Evolutionary conservation across 441 rosid species (phyloP).

Genomic region (Populus hybrid): DNA sequence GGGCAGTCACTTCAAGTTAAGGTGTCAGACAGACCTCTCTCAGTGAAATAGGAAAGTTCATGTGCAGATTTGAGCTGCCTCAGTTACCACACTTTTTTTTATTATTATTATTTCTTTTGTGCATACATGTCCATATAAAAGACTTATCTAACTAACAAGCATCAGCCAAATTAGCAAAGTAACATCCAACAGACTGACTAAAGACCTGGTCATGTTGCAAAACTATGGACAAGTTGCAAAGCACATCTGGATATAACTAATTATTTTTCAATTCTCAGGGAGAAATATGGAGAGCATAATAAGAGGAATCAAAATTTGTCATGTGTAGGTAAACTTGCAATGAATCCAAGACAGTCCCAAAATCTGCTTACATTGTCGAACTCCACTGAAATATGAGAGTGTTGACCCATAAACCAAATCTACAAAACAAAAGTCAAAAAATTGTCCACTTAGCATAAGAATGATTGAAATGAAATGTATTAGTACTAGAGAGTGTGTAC

Average conservation of each 20-base stretch:
- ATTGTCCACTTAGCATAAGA: conserved; percentile 8
- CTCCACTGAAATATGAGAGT: conserved; percentile 84
- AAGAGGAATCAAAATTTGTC: conserved; percentile 6
- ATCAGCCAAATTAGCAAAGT: not conserved
- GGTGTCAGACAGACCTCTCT: not conserved
- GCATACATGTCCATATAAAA: not conserved
- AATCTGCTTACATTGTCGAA: conserved; percentile 76
- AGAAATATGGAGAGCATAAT: not conserved
- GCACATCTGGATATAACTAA: not conserved
- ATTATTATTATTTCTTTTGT: not conserved
- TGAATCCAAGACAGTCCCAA: not conserved
- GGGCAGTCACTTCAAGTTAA: not conserved
- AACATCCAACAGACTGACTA: not conserved
- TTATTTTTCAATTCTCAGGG: not conserved
- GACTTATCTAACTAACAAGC: not conserved
- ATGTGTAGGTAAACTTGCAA: not conserved
- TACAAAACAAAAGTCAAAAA: conserved; percentile 26
- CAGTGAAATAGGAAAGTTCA: not conserved
- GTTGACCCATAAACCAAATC: conserved; percentile 93
- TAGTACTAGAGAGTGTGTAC: not conserved
- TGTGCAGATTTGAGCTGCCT: not conserved
- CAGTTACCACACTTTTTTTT: not conserved
- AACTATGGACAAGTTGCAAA: not conserved
- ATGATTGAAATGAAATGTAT: not conserved
- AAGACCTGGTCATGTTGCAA: not conserved